Evolutionary conservation across 768 basidiomycete genomes (phyloP).

Genomic region (Clitopilus hobsonii): DNA sequence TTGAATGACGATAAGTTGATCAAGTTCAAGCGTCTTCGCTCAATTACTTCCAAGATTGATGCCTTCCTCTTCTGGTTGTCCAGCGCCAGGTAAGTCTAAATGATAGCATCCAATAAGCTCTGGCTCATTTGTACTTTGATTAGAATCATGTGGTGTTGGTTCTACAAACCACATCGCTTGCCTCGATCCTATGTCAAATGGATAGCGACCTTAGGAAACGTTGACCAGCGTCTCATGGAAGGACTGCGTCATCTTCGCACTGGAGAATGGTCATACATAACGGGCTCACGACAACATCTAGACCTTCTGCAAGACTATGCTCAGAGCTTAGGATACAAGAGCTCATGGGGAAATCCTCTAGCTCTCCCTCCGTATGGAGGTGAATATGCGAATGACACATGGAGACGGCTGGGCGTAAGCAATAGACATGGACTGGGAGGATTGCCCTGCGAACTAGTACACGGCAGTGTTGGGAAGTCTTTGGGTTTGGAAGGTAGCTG

Average conservation of each 20-base stretch:
- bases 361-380: slow-evolving; percentile 64
- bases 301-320: slow-evolving; percentile 43
- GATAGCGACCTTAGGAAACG: slow-evolving; percentile 66
- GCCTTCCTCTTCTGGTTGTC: slow-evolving; percentile 73
- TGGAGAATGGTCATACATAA: slow-evolving; percentile 57
- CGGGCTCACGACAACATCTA: slow-evolving; percentile 31
- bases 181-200: slow-evolving; percentile 71
- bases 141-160: slow-evolving; percentile 90
- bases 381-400: slow-evolving; percentile 39
- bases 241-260: slow-evolving; percentile 49
- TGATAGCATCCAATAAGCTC: not conserved
- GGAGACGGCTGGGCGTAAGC: slow-evolving; percentile 52
- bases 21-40: slow-evolving; percentile 17
- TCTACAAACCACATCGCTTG: slow-evolving; percentile 68
- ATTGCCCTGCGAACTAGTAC: slow-evolving; percentile 72
- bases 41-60: slow-evolving; percentile 49
- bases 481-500: slow-evolving; percentile 54
- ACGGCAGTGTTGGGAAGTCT: slow-evolving; percentile 46
- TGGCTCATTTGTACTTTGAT: slow-evolving; percentile 7
- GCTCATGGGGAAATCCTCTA: slow-evolving; percentile 59
- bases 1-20: slow-evolving; percentile 20
- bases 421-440: slow-evolving; percentile 58
- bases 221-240: slow-evolving; percentile 56
- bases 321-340: slow-evolving; percentile 51
- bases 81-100: slow-evolving; percentile 57